These are phyloP conservation scores for Boeremia lycopersici DNA, from an alignment of 2,329 filamentous ascomycete species.

Conservation along the genomic window DNA sequence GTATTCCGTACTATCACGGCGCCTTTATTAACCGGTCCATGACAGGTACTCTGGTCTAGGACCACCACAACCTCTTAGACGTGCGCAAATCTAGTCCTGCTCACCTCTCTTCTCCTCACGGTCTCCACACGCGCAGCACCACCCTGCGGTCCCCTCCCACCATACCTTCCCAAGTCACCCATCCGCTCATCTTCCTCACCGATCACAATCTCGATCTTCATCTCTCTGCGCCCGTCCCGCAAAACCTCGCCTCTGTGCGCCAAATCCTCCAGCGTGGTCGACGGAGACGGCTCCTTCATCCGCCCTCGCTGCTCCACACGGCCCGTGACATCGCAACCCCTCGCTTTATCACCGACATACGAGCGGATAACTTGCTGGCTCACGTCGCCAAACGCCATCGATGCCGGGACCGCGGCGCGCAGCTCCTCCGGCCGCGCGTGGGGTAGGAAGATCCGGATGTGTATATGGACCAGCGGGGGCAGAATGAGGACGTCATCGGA, in stretches of 20 bases:
- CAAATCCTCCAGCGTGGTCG: not conserved
- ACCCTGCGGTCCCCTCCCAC: not conserved
- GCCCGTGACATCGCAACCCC: not conserved
- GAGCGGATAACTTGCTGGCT: not conserved
- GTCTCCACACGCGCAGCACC: not conserved
- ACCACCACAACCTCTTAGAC: not conserved
- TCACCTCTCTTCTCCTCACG: not conserved
- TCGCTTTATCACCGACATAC: not conserved
- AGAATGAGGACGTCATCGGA: slow-evolving; percentile 1
- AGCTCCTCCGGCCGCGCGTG: not conserved
- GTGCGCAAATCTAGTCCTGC: not conserved
- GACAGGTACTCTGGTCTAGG: not conserved
- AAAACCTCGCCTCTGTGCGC: not conserved
- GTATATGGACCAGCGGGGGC: not conserved
- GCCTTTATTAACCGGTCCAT: too few species aligned
- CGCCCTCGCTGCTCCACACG: not conserved
- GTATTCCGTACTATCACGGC: not conserved
- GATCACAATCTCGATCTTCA: not conserved
- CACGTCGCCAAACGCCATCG: not conserved
- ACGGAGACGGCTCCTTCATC: not conserved
- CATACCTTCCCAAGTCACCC: not conserved
- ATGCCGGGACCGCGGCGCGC: not conserved
- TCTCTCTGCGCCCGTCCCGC: not conserved
- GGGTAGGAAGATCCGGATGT: not conserved
- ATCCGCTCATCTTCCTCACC: not conserved